phyloP scores from a whole-genome alignment of 805 yeast species.

The Lachancea quebecensis region DNA sequence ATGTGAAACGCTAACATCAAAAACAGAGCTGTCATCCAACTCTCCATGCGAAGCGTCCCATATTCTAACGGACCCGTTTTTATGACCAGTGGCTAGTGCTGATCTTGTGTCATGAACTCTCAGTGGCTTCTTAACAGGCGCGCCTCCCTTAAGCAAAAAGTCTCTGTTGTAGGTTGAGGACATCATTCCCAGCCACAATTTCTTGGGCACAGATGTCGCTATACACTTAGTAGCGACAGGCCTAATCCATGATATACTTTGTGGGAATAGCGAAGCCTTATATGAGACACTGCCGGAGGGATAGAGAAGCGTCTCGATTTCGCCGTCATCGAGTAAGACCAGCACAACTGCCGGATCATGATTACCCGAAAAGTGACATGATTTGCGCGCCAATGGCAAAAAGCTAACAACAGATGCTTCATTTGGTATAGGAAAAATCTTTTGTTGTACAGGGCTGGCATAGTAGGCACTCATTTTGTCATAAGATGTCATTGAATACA shows the following conservation, averaged over 20 bases:
- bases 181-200: conserved; percentile 77
- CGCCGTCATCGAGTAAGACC: conserved; percentile 54
- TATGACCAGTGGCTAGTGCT: conserved; percentile 76
- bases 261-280: conserved; percentile 63
- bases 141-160: conserved; percentile 70
- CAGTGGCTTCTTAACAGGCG: conserved; percentile 46
- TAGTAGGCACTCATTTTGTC: conserved; percentile 77
- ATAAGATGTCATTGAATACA: conserved; percentile 74
- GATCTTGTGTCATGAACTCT: conserved; percentile 47
- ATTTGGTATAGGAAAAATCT: conserved; percentile 48
- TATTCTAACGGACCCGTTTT: conserved; percentile 70
- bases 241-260: conserved; percentile 69
- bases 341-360: conserved; percentile 68
- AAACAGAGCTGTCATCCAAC: conserved; percentile 47
- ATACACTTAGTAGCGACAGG: conserved; percentile 57
- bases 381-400: conserved; percentile 48
- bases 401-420: conserved; percentile 39
- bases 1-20: conserved; percentile 51
- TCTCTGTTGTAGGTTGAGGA: conserved; percentile 38
- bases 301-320: conserved; percentile 52
- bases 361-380: conserved; percentile 75
- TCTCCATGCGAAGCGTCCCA: conserved; percentile 83
- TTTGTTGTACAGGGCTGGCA: conserved; percentile 49
- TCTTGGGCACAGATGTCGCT: conserved; percentile 51
- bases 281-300: conserved; percentile 49